These are phyloP conservation scores for Entomortierella chlamydospora DNA, from an alignment of 192 early-diverging fungal species.

Conservation along the genomic window DNA sequence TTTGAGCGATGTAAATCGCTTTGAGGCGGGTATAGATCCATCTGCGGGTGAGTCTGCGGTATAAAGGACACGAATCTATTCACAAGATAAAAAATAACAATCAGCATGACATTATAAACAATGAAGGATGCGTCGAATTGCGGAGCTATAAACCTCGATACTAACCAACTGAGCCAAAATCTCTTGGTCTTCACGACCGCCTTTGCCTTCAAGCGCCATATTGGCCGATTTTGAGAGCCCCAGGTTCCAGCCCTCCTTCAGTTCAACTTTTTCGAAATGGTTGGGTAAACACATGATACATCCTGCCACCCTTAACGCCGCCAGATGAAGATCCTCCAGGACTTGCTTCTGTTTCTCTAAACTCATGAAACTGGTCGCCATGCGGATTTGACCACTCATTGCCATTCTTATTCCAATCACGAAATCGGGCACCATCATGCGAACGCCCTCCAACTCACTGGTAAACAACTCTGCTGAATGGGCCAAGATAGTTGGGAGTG, in stretches of 20 bases:
- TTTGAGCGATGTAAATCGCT: slow-evolving; percentile 68
- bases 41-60: slow-evolving; percentile 45
- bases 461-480: slow-evolving; percentile 72
- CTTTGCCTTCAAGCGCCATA: slow-evolving; percentile 40
- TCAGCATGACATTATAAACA: neutral
- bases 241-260: slow-evolving; percentile 62
- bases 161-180: slow-evolving; percentile 62
- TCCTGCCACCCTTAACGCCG: slow-evolving; percentile 71
- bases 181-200: slow-evolving; percentile 57
- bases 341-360: slow-evolving; percentile 49
- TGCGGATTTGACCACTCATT: slow-evolving; percentile 46
- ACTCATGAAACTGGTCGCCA: slow-evolving; percentile 35
- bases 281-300: slow-evolving; percentile 76
- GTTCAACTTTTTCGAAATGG: slow-evolving; percentile 72
- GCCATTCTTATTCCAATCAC: slow-evolving; percentile 71
- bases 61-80: slow-evolving; percentile 58
- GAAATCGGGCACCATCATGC: slow-evolving; percentile 80
- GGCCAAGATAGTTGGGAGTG: slow-evolving; percentile 76
- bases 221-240: slow-evolving; percentile 56
- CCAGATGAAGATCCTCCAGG: slow-evolving; percentile 74
- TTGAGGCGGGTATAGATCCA: slow-evolving; percentile 29
- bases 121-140: neutral
- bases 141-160: neutral
- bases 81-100: too few species aligned
- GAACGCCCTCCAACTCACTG: slow-evolving; percentile 75